Base-by-base conservation (phyloP, 768 basidiomycete species). In the Galerina sulciceps region DNA sequence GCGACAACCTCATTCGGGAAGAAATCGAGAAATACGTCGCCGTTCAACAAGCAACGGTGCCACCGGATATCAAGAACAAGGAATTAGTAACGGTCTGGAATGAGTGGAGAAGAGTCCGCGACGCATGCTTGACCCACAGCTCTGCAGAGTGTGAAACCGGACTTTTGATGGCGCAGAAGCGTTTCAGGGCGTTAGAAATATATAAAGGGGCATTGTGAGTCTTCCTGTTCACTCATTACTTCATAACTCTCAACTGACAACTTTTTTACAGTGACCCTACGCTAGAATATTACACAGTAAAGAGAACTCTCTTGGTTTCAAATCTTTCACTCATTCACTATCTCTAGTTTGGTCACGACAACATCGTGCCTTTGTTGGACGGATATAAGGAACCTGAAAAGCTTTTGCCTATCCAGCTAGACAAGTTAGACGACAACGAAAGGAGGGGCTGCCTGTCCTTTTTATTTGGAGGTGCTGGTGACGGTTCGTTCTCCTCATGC, bases 401-500 rank as follows among this genome's bases (percentile, higher is more conserved):
- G 10, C 15, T 31, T 11, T 15, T 14, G 8, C 20, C 44, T 6
- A 17, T 47, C 14, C 23, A 48, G 14, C 23, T 40, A 4, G 36
- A 38, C 34, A 26, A 46, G 31, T 11, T 38, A 10, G 38, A n/a
- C 11, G 20, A 20, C 17, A 38, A 55, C 36, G 26, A 60, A 17
- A 42, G 35, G 38, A 18, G 42, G 10, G 26, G 6, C 6, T 41
- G 35, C 17, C 14, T 51, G n/a, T 53, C 58, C 3, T 60, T 60
- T 38, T 26, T 60, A 18, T 60, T 60, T 42, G 58, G 58, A 15
- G 58, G 58, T 9, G 41, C 53, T 10, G 53, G 58, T 18, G 53
- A 60, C 31, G 45, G 53, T 55, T 6, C 10, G 53, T 55, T 26
- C 10, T 23, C 20, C 37, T 11, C 23, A 14, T 20, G 15, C 35